Evolutionary conservation across 2,329 filamentous ascomycete genomes (phyloP).

Genomic region (Apiospora koreana): DNA sequence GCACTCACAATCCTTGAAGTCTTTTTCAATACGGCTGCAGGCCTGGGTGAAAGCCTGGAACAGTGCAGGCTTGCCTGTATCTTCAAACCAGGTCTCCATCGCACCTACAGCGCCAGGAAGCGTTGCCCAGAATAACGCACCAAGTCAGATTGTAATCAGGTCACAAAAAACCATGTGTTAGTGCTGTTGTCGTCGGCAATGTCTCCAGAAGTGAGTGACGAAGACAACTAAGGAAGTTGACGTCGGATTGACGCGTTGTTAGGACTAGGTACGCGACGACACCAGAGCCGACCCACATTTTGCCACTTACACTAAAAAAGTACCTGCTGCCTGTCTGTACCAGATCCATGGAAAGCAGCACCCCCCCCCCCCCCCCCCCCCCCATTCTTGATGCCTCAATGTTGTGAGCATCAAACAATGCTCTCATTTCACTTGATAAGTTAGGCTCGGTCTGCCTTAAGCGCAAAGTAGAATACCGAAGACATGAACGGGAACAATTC

Average conservation of each 20-base stretch:
- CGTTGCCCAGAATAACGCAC: background rate
- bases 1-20: conserved; percentile 15
- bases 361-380: no score
- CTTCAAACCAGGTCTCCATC: conserved; percentile 34
- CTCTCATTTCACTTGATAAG: no score
- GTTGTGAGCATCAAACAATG: no score
- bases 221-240: background rate
- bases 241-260: conserved; percentile 1
- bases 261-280: background rate
- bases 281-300: background rate
- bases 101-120: background rate
- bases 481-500: no score
- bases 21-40: conserved; percentile 27
- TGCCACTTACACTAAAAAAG: background rate
- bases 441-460: no score
- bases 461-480: no score
- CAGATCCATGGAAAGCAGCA: no score
- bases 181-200: background rate
- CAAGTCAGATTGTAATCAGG: background rate
- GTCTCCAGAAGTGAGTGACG: background rate
- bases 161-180: background rate
- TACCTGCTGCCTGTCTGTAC: background rate
- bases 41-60: conserved; percentile 28
- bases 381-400: no score
- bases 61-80: conserved; percentile 28